These are phyloP conservation scores for Ulota crispa DNA, from an alignment of 225 moss, liverwort and hornwort genomes.

Conservation along the genomic window DNA sequence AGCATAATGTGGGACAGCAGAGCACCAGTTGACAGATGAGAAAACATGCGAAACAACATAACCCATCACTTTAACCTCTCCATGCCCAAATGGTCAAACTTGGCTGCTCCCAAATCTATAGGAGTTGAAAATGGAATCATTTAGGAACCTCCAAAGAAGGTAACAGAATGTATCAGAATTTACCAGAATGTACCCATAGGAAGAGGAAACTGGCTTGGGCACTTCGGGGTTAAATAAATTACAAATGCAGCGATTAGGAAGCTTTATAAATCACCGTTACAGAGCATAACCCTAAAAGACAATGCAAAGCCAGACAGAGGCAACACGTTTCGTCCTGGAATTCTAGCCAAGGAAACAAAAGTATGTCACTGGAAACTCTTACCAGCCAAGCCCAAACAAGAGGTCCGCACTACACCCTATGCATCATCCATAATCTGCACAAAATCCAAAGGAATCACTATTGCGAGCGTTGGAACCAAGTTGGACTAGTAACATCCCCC, in stretches of 20 bases:
- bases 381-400: constrained; percentile 43
- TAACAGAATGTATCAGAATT: no score
- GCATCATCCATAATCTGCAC: constrained; percentile 53
- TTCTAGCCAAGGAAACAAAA: constrained; percentile 20
- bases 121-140: not conserved
- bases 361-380: constrained; percentile 35
- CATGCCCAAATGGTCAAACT: not conserved
- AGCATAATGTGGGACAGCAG: not conserved
- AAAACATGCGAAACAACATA: not conserved
- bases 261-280: constrained; percentile 10
- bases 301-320: constrained; percentile 22
- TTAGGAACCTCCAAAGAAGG: not conserved
- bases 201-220: not conserved
- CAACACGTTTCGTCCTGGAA: constrained; percentile 14
- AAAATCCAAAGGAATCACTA: constrained; percentile 41
- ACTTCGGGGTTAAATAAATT: not conserved
- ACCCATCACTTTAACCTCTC: not conserved
- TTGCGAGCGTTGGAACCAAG: constrained; percentile 14
- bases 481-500: not conserved
- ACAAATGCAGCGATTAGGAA: constrained; percentile 7
- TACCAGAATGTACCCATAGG: no score
- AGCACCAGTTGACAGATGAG: not conserved
- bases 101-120: not conserved
- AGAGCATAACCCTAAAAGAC: constrained; percentile 27
- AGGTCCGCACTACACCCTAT: constrained; percentile 47